These are phyloP conservation scores for Candolleomyces aberdarensis DNA, from an alignment of 768 basidiomycete genomes.

Conservation along the genomic window DNA sequence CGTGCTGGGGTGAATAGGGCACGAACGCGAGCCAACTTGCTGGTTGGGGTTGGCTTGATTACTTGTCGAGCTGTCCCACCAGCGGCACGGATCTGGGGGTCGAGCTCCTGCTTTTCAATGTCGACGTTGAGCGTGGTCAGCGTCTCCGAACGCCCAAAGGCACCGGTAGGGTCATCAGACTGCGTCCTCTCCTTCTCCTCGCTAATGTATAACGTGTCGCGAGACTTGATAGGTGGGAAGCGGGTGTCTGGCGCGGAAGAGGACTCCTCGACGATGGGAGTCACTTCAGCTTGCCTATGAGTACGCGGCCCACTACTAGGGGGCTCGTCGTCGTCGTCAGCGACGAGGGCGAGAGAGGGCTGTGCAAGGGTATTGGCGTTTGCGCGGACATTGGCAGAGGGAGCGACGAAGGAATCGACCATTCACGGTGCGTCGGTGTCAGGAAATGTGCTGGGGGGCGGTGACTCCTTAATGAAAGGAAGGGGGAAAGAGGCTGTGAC, in stretches of 20 bases:
- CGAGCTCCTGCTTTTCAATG: conserved; percentile 15
- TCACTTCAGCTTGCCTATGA: conserved; percentile 31
- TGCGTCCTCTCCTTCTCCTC: conserved; percentile 12
- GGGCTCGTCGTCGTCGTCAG: conserved; percentile 43
- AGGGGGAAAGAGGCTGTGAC: conserved; percentile 14
- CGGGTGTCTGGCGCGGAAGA: conserved; percentile 3
- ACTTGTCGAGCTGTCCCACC: not conserved
- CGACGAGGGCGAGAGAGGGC: conserved; percentile 28
- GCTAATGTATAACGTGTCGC: conserved; percentile 5
- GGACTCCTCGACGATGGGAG: not conserved
- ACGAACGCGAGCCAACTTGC: conserved; percentile 20
- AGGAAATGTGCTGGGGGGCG: not conserved
- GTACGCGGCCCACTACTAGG: conserved; percentile 37
- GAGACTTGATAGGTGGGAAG: conserved; percentile 7
- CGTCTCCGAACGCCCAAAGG: conserved; percentile 7
- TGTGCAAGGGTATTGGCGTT: conserved; percentile 26
- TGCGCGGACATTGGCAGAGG: conserved; percentile 23
- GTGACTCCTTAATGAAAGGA: conserved; percentile 8
- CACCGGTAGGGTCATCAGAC: conserved; percentile 7
- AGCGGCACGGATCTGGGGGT: not conserved
- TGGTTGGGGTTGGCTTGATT: conserved; percentile 1
- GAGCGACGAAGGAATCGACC: conserved; percentile 31
- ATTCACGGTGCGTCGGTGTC: conserved; percentile 30
- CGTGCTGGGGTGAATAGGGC: conserved; percentile 29
- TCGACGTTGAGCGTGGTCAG: conserved; percentile 5